phyloP scores from a whole-genome alignment of 192 early-diverging fungal species.

The Rhizophagus clarus region DNA sequence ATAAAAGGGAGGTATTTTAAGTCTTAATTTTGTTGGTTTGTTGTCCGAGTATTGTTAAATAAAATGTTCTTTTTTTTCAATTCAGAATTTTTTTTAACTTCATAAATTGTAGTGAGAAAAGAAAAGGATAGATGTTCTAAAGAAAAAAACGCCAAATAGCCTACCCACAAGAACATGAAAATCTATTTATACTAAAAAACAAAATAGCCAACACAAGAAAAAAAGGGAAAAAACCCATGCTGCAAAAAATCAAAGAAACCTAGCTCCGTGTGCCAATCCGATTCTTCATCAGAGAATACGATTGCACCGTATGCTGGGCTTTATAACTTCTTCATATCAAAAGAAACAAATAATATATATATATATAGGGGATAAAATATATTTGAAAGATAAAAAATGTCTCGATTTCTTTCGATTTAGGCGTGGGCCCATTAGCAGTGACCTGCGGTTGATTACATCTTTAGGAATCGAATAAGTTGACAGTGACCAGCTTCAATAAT shows the following conservation, averaged over 20 bases:
- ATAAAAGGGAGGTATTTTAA: too few species aligned
- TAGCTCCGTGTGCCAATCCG: slow-evolving; percentile 22
- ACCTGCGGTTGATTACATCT: too few species aligned
- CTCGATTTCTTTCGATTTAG: not conserved
- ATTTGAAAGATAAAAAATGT: not conserved
- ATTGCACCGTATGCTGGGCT: too few species aligned
- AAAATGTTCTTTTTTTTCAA: too few species aligned
- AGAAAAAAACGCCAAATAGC: not conserved
- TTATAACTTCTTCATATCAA: too few species aligned
- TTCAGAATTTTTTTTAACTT: not conserved
- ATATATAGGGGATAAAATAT: not conserved
- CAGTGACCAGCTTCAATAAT: too few species aligned
- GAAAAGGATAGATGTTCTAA: not conserved
- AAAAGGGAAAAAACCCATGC: slow-evolving; percentile 13
- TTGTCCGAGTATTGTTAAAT: too few species aligned
- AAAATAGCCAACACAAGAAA: not conserved
- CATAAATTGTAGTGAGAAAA: not conserved
- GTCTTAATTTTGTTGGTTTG: too few species aligned
- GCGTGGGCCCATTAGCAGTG: too few species aligned
- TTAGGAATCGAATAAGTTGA: too few species aligned
- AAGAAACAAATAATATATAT: not conserved
- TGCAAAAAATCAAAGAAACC: slow-evolving; percentile 16
- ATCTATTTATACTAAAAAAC: not conserved
- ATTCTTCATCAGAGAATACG: too few species aligned
- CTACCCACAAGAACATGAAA: slow-evolving; percentile 11